A percentile compares a stretch with the other conserved stretches of the same genome.
These are phyloP conservation scores for Calonectria leucothoes DNA, from an alignment of 2,329 filamentous ascomycete species.

Conservation along the genomic window DNA sequence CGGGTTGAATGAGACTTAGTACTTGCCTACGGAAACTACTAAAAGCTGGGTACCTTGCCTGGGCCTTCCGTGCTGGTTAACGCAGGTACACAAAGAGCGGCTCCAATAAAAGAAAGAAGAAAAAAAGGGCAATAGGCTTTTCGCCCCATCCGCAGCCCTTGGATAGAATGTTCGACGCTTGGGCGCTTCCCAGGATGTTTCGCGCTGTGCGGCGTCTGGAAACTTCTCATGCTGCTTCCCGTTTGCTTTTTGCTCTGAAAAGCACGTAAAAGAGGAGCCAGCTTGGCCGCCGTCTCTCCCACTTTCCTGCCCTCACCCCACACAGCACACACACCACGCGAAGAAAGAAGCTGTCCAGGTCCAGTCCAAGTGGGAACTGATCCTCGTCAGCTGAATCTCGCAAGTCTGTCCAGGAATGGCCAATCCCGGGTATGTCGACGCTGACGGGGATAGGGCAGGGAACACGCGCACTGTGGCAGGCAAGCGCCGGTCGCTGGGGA, in stretches of 20 bases:
- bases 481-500: conserved; percentile 5
- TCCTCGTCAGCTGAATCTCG: conserved; percentile 32
- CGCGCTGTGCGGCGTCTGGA: conserved; percentile 19
- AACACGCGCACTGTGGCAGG: conserved; percentile 38
- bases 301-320: conserved; percentile 3
- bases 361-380: conserved; percentile 16
- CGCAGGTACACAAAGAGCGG: conserved; percentile 23
- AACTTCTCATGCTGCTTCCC: conserved; percentile 13
- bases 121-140: conserved; percentile 10
- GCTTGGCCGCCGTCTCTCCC: background rate
- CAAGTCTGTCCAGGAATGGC: conserved; percentile 34
- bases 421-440: conserved; percentile 25
- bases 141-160: background rate
- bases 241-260: conserved; percentile 20
- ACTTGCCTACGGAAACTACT: background rate
- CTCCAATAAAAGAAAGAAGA: background rate
- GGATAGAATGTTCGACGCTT: conserved; percentile 21
- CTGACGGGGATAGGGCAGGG: conserved; percentile 24
- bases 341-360: background rate
- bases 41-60: conserved; percentile 1
- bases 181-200: conserved; percentile 8
- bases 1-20: background rate
- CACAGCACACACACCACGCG: background rate
- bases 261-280: conserved; percentile 8
- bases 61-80: conserved; percentile 11